phyloP scores from a whole-genome alignment of 164 flowering plant genomes.

The Dillenia turbinata region DNA sequence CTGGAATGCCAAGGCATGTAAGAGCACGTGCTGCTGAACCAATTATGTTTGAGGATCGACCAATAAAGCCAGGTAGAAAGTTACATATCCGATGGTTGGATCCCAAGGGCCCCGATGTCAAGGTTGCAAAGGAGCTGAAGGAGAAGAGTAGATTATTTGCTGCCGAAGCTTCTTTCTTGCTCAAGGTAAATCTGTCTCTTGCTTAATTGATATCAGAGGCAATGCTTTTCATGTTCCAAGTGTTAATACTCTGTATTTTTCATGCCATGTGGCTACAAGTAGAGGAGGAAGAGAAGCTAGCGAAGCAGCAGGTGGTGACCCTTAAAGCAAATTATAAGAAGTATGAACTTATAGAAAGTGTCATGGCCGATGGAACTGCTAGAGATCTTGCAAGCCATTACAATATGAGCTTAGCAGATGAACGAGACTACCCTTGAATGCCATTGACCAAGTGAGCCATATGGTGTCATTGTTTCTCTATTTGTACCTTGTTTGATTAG shows the following conservation, averaged over 20 bases:
- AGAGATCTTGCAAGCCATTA: conserved; percentile 35
- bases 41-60: conserved; percentile 69
- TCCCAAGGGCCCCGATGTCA: conserved; percentile 55
- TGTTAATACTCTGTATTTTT: not conserved
- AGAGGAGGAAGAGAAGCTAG: conserved; percentile 57
- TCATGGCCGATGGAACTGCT: conserved; percentile 34
- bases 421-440: conserved; percentile 11
- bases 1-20: conserved; percentile 88
- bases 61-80: conserved; percentile 49
- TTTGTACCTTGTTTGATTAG: no score
- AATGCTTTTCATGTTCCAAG: not conserved
- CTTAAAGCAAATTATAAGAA: conserved; percentile 51
- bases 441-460: conserved; percentile 3
- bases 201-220: not conserved
- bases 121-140: conserved; percentile 49
- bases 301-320: conserved; percentile 39
- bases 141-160: conserved; percentile 32
- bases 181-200: conserved; percentile 34
- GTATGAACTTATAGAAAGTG: conserved; percentile 39
- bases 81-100: conserved; percentile 53
- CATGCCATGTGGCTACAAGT: conserved; percentile 33
- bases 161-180: conserved; percentile 43
- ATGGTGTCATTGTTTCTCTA: no score
- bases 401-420: conserved; percentile 22
- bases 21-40: conserved; percentile 48